Evolutionary conservation across 345 rosid species (phyloP).

Genomic region (Salix arbutifolia): DNA sequence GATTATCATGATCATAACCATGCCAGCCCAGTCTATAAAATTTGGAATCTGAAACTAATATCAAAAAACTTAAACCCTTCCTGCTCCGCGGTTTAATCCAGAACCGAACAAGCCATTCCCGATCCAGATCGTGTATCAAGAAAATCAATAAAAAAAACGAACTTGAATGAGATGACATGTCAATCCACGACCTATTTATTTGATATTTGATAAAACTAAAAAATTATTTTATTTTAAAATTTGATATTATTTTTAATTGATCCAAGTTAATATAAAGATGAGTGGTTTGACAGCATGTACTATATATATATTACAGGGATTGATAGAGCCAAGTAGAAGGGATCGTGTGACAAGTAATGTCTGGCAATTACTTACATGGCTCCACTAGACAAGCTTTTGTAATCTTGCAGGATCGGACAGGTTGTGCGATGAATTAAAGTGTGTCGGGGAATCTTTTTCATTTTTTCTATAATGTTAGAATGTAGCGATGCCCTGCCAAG

Average conservation of each 20-base stretch:
- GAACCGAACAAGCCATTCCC: too few species aligned
- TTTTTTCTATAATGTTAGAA: not conserved
- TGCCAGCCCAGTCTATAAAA: not conserved
- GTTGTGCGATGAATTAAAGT: slow-evolving; percentile 12
- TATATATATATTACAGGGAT: not conserved
- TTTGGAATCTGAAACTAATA: not conserved
- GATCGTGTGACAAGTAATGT: not conserved
- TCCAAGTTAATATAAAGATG: too few species aligned
- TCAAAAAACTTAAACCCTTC: not conserved
- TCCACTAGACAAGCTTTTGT: slow-evolving; percentile 22
- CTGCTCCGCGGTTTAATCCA: too few species aligned
- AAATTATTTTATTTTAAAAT: too few species aligned
- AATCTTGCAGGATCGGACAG: slow-evolving; percentile 13
- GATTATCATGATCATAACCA: not conserved
- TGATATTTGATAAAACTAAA: too few species aligned
- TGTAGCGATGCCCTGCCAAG: too few species aligned
- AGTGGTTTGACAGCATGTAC: too few species aligned
- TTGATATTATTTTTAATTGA: too few species aligned
- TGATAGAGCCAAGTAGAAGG: not conserved
- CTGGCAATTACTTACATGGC: not conserved
- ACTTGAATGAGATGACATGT: too few species aligned
- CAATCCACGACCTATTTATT: too few species aligned
- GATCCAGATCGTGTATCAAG: too few species aligned
- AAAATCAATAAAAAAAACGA: too few species aligned
- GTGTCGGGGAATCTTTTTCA: slow-evolving; percentile 19